Evolutionary conservation across 2,329 filamentous ascomycete genomes (phyloP).

Genomic region (Nemania sp.): DNA sequence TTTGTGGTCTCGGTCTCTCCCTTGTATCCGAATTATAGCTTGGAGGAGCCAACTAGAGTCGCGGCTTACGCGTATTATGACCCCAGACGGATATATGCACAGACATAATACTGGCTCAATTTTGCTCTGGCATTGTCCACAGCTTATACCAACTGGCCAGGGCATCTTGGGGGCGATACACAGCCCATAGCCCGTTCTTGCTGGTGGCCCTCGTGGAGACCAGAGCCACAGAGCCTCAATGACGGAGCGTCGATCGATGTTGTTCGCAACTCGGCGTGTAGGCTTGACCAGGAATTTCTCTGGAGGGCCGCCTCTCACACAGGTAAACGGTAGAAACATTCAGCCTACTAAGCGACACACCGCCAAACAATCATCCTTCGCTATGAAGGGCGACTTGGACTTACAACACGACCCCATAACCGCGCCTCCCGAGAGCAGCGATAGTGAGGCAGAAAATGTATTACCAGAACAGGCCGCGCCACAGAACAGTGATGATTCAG

Average conservation of each 20-base stretch:
- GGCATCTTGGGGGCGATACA: neutral
- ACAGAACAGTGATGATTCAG: conserved; percentile 24
- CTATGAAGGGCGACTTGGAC: conserved; percentile 21
- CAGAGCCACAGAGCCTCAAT: conserved; percentile 4
- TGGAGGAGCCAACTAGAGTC: too few species aligned
- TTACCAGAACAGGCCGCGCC: neutral
- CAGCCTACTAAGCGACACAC: conserved; percentile 5
- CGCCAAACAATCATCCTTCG: conserved; percentile 1
- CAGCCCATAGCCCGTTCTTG: neutral
- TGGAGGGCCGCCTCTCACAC: conserved; percentile 19
- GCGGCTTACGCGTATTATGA: too few species aligned
- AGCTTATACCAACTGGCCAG: neutral
- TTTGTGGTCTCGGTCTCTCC: neutral
- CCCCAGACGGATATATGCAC: neutral
- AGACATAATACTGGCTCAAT: neutral
- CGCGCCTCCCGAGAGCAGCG: conserved; percentile 34
- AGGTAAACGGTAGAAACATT: conserved; percentile 14
- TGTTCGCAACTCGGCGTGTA: neutral
- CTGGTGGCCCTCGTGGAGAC: neutral
- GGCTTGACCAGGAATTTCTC: conserved; percentile 25
- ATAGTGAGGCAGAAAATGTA: conserved; percentile 29
- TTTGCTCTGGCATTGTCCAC: neutral
- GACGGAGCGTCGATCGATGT: neutral
- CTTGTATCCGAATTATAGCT: too few species aligned
- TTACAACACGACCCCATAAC: conserved; percentile 29